Conservation (phyloP, 1,139 yeast genomes). For the Keqinozyma sinolaborantium region DNA sequence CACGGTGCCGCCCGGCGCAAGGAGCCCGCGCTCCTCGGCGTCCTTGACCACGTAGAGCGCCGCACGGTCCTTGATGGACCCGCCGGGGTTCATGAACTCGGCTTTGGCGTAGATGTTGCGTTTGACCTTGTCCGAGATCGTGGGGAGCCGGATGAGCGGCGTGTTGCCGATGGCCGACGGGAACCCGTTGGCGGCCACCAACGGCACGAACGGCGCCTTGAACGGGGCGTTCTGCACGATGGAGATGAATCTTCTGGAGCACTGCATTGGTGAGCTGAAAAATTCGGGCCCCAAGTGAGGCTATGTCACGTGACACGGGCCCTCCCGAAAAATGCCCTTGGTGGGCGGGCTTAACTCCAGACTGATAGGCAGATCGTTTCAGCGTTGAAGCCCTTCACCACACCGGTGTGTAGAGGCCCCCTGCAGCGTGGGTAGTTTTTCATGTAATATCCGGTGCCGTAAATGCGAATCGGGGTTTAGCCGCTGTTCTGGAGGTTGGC, state of each 20-base stretch:
- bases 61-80: conserved; percentile 89
- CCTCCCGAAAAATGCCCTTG: no score
- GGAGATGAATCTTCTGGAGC: conserved; percentile 8
- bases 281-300: no score
- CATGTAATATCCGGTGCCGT: no score
- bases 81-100: conserved; percentile 93
- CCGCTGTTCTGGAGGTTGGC: no score
- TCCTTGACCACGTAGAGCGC: conserved; percentile 75
- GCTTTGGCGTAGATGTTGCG: conserved; percentile 85
- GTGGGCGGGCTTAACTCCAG: no score
- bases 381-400: no score
- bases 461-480: no score
- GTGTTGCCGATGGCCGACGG: conserved; percentile 86
- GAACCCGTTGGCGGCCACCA: conserved; percentile 59
- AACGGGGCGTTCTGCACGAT: conserved; percentile 3
- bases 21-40: conserved; percentile 69
- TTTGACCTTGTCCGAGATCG: conserved; percentile 58
- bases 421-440: no score
- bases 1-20: conserved; percentile 62
- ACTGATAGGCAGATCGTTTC: no score
- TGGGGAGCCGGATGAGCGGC: conserved; percentile 67
- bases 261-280: neutral
- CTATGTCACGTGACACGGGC: no score
- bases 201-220: conserved; percentile 53
- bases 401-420: no score